Conservation (phyloP, 257 asterid species). For the Mitragyna speciosa region DNA sequence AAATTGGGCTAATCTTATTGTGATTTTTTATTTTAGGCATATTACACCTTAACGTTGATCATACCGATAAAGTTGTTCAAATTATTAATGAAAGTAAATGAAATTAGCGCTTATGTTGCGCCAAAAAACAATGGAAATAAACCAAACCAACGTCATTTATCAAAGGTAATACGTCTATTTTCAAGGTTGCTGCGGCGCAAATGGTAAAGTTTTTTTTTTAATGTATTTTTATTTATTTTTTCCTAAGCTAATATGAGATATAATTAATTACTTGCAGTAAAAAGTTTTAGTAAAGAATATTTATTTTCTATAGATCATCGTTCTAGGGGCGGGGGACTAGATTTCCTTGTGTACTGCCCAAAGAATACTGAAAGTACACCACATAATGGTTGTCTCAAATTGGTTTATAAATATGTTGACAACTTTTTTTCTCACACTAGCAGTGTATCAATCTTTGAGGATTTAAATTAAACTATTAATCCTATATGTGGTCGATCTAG, state of each 20-base stretch:
- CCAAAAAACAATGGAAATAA: not conserved
- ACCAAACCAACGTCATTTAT: too few species aligned
- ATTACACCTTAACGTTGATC: not conserved
- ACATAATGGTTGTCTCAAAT: too few species aligned
- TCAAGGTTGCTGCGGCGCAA: not conserved
- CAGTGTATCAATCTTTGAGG: too few species aligned
- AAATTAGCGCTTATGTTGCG: not conserved
- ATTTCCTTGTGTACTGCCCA: slow-evolving; percentile 35
- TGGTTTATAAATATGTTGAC: too few species aligned
- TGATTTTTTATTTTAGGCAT: not conserved
- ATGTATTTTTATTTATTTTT: too few species aligned
- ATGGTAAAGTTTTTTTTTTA: not conserved
- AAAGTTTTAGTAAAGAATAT: not conserved
- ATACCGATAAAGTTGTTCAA: not conserved
- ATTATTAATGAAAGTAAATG: not conserved
- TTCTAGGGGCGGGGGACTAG: slow-evolving; percentile 23
- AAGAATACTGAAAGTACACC: slow-evolving; percentile 33
- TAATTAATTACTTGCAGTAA: not conserved
- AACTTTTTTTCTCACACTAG: too few species aligned
- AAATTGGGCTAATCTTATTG: too few species aligned
- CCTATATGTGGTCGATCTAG: not conserved
- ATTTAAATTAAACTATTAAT: not conserved
- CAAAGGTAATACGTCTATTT: too few species aligned
- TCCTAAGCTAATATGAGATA: not conserved
- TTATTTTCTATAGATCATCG: not conserved